Conservation (phyloP, 2,329 filamentous ascomycete genomes). For the Aspergillus pseudoglaucus region DNA sequence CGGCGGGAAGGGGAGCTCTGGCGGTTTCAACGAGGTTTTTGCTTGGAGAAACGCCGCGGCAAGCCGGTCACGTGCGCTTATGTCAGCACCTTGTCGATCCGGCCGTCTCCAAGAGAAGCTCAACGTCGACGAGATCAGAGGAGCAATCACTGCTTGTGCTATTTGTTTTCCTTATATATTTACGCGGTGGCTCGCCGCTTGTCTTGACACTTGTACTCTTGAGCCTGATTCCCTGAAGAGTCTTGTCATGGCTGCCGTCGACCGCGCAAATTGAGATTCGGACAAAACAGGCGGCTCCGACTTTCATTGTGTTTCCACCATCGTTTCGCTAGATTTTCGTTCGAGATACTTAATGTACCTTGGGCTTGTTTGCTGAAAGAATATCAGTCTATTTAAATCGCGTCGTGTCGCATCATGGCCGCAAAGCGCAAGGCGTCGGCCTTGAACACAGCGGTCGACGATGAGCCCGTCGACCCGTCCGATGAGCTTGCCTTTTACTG, state of each 20-base stretch:
- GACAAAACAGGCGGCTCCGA: conserved; percentile 3
- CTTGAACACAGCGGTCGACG: conserved; percentile 58
- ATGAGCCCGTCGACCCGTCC: conserved; percentile 84
- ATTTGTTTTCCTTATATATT: too few relatives aligned
- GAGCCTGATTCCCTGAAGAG: neutral
- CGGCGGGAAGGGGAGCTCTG: conserved; percentile 17
- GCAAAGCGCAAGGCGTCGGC: conserved; percentile 82
- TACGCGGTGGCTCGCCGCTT: neutral
- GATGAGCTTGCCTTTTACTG: conserved; percentile 94
- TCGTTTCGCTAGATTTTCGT: neutral
- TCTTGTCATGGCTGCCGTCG: conserved; percentile 7
- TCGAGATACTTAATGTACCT: neutral
- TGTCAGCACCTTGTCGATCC: conserved; percentile 6
- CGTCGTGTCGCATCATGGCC: conserved; percentile 64
- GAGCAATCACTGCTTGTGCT: too few relatives aligned
- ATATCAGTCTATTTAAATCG: too few relatives aligned
- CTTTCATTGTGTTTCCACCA: neutral
- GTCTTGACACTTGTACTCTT: neutral
- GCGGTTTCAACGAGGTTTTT: conserved; percentile 14
- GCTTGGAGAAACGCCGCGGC: conserved; percentile 6
- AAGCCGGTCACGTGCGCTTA: conserved; percentile 13
- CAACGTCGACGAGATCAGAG: neutral
- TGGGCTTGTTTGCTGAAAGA: neutral
- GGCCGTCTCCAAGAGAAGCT: neutral
- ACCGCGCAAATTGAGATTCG: conserved; percentile 6